These are phyloP conservation scores for Bolboschoenus planiculmis DNA, from an alignment of 176 grass and related monocot species.

Conservation along the genomic window DNA sequence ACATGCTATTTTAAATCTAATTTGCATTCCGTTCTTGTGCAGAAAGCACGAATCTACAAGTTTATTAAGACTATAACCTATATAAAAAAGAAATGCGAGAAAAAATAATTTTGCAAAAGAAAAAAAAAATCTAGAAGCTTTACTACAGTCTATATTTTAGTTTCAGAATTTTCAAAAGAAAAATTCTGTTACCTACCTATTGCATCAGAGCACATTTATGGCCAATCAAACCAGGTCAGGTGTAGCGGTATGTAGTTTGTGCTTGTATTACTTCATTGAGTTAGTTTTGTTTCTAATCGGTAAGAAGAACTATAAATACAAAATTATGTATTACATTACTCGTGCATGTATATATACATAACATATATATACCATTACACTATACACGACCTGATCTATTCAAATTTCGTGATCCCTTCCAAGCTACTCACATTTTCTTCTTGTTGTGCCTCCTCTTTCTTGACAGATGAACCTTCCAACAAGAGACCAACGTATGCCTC, in stretches of 20 bases:
- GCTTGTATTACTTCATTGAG: too few species aligned
- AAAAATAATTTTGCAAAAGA: not conserved
- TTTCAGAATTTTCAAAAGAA: not conserved
- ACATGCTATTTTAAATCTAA: not conserved
- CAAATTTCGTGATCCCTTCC: slow-evolving; percentile 5
- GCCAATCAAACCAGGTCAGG: not conserved
- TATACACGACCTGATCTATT: slow-evolving; percentile 13
- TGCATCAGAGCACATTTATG: not conserved
- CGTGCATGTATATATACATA: not conserved
- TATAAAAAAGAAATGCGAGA: not conserved
- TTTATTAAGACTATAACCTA: not conserved
- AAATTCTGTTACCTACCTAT: not conserved
- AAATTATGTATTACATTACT: not conserved
- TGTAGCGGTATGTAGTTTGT: not conserved
- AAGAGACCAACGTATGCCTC: slow-evolving; percentile 43
- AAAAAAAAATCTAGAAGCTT: not conserved
- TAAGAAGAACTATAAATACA: not conserved
- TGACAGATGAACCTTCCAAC: not conserved
- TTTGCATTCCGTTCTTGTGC: not conserved
- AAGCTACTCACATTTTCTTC: slow-evolving; percentile 11
- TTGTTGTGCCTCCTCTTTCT: not conserved
- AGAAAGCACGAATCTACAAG: too few species aligned
- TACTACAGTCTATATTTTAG: not conserved
- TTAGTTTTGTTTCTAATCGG: not conserved
- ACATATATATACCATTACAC: slow-evolving; percentile 5